Percentiles rank a stretch among this genome's conserved stretches.
These are phyloP conservation scores for Cyberlindnera euphorbiiphila DNA, from an alignment of 805 yeast genomes.

Conservation along the genomic window DNA sequence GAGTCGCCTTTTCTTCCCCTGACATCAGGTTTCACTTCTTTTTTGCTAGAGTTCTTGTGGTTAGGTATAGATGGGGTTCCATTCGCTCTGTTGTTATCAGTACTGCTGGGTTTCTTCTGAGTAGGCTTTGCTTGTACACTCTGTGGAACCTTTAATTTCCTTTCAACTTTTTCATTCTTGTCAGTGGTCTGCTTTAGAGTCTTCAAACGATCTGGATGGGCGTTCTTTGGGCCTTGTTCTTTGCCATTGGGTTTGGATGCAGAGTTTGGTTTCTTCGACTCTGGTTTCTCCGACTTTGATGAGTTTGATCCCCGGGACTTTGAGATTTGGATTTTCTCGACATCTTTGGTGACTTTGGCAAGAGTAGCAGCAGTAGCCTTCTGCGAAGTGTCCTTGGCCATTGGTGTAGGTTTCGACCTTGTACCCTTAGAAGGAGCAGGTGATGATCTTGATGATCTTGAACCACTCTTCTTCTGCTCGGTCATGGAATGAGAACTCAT, in stretches of 20 bases:
- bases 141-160: not conserved
- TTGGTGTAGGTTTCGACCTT: not conserved
- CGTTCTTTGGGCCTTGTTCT: too few species aligned
- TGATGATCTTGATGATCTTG: not conserved
- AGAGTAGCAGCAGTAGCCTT: not conserved
- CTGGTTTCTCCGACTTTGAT: not conserved
- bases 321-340: conserved; percentile 2
- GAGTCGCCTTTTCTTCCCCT: not conserved
- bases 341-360: not conserved
- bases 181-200: too few species aligned
- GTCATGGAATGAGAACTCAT: too few species aligned
- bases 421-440: not conserved
- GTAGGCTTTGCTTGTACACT: not conserved
- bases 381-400: not conserved
- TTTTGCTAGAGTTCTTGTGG: not conserved
- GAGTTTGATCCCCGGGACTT: not conserved
- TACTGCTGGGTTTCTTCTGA: not conserved
- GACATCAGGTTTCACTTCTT: not conserved
- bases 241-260: not conserved
- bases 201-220: too few species aligned
- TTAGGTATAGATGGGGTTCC: too few species aligned
- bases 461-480: not conserved
- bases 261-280: not conserved
- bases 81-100: not conserved
- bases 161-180: not conserved